phyloP scores from a whole-genome alignment of 1,284 basidiomycete species.

The Tilletia indica region DNA sequence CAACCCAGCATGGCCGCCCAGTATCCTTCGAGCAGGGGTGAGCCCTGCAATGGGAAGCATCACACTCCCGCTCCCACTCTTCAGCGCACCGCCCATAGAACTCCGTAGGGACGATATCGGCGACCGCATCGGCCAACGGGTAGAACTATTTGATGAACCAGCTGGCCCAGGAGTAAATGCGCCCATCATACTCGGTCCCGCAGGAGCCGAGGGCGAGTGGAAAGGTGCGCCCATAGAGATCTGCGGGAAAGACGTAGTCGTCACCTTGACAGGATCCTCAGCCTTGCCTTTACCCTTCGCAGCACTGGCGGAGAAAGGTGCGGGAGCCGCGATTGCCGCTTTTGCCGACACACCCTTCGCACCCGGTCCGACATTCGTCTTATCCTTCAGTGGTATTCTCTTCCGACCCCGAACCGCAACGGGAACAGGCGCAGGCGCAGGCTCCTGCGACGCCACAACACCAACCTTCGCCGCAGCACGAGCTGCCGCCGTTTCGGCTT shows the following conservation, averaged over 20 bases:
- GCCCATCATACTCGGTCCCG: neutral
- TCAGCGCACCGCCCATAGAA: neutral
- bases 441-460: no score
- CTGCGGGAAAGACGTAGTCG: neutral
- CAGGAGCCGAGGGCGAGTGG: neutral
- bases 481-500: slow-evolving; percentile 2
- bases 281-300: slow-evolving; percentile 26
- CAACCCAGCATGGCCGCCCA: neutral
- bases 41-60: slow-evolving; percentile 3
- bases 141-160: neutral
- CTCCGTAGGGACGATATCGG: neutral
- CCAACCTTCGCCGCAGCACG: no score
- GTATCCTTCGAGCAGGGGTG: neutral
- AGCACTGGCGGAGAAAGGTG: neutral
- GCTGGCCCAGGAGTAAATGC: neutral
- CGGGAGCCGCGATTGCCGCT: no score
- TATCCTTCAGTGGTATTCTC: slow-evolving; percentile 44
- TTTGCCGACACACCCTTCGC: no score
- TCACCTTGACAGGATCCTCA: slow-evolving; percentile 23
- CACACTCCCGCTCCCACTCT: neutral
- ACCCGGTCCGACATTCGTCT: slow-evolving; percentile 14
- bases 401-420: slow-evolving; percentile 74
- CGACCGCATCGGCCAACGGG: neutral
- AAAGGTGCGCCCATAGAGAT: neutral
- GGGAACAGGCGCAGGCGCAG: slow-evolving; percentile 59